Evolutionary conservation across 768 basidiomycete species (phyloP), one percentile per base, ranked within the genome.

Genomic region (Suillus lakei): DNA sequence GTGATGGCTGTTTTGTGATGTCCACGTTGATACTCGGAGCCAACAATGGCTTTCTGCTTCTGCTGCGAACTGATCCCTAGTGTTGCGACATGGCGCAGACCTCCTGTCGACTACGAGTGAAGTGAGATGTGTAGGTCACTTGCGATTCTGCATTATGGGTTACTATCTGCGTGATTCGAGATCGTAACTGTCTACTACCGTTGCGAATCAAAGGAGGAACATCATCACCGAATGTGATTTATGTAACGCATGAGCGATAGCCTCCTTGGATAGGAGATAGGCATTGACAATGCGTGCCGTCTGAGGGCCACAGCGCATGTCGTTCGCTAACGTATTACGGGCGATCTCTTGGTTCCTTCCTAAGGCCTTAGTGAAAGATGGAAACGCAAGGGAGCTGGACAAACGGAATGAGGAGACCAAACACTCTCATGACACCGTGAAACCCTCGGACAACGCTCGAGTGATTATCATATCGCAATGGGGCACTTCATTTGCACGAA

Each of bases 341-440:
- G 6, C 12, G 26, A 48, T 23, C 46, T 23, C 46, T 28, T 18
- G 26, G 18, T 28, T 51, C 26, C 28, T 16, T 48, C 28, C 26
- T 26, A 16, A 26, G 15, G 26, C 26, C 26, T 16, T 3, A 26
- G 48, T 10, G 28, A 30, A 53, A 30, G 4, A 30, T 10, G 18
- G 30, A 8, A 51, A 53, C 30, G 13, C 30, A 54, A 30, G 21
- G 30, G 21, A n/a, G 30, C 18, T 54, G 5, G 5, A 54, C 18
- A 32, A 32, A 32, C 21, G 12, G 18, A 18, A 53, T 10, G 26
- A 68, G 66, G 61, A 64, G 53, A 39, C 39, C 16, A 55, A 54
- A 64, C 7, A 60, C 46, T 26, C 23, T 48, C 46, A 30, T 30
- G 28, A 51, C 18, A 28, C 26, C 50, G 28, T 5, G 28, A 53